These are phyloP conservation scores for Arachis monticola DNA, from an alignment of 331 rosid species.

Conservation along the genomic window DNA sequence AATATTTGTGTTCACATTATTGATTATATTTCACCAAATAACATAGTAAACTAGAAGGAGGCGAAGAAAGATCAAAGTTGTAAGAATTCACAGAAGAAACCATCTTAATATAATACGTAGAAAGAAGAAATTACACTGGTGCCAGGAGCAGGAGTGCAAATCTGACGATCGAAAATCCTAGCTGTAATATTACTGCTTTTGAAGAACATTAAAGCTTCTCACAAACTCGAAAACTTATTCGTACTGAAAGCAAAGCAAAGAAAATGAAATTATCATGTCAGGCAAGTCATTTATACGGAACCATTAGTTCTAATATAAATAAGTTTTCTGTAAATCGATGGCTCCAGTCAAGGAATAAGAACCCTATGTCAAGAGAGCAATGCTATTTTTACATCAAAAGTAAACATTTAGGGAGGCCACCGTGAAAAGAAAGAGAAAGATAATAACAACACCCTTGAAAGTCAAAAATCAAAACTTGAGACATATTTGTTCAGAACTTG, in stretches of 20 bases:
- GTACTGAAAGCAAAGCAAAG: conserved; percentile 27
- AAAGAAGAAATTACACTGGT: conserved; percentile 61
- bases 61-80: background rate
- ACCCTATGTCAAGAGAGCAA: too few relatives aligned
- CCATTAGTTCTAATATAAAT: background rate
- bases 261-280: conserved; percentile 8
- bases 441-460: too few relatives aligned
- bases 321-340: too few relatives aligned
- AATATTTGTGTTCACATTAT: background rate
- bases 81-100: conserved; percentile 1
- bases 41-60: background rate
- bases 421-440: too few relatives aligned
- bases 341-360: too few relatives aligned
- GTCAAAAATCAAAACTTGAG: background rate
- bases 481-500: background rate
- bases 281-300: conserved; percentile 9
- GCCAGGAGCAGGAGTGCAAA: conserved; percentile 84
- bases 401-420: too few relatives aligned
- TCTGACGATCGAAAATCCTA: conserved; percentile 91
- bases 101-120: background rate
- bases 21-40: background rate
- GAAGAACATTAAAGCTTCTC: conserved; percentile 61
- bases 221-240: conserved; percentile 28
- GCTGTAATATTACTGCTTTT: conserved; percentile 78
- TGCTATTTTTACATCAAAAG: too few relatives aligned